phyloP scores from a whole-genome alignment of 2,329 filamentous ascomycete genomes.

The Xylariaceae sp. region DNA sequence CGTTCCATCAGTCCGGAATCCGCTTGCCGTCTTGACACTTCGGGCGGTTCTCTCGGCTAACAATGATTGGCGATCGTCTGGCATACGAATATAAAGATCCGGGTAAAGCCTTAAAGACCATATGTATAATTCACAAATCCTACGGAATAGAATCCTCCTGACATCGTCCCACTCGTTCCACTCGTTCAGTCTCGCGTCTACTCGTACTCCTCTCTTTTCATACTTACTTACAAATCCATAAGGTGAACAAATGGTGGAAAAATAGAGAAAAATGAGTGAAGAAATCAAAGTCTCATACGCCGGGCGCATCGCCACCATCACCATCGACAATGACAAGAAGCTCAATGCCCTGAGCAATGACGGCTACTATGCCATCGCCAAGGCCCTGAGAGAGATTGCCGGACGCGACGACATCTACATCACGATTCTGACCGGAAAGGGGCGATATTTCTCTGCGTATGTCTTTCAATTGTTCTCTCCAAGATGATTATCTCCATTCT shows the following conservation, averaged over 20 bases:
- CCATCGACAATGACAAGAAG: slow-evolving; percentile 77
- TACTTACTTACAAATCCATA: neutral
- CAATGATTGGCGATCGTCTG: too few species aligned
- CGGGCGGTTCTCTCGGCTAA: too few species aligned
- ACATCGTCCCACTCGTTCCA: neutral
- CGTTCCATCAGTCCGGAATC: too few species aligned
- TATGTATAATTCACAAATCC: too few species aligned
- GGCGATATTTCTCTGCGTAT: slow-evolving; percentile 85
- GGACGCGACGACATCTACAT: slow-evolving; percentile 73
- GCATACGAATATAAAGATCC: too few species aligned
- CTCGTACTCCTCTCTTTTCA: neutral
- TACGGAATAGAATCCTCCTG: too few species aligned
- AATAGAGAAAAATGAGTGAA: slow-evolving; percentile 37
- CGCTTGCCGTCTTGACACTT: too few species aligned
- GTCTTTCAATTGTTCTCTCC: slow-evolving; percentile 25
- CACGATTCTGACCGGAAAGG: slow-evolving; percentile 78
- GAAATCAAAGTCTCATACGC: slow-evolving; percentile 52
- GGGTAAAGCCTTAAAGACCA: too few species aligned
- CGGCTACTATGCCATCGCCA: slow-evolving; percentile 73
- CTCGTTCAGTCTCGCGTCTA: neutral
- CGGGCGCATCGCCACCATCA: slow-evolving; percentile 74
- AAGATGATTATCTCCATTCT: too few species aligned
- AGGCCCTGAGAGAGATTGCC: slow-evolving; percentile 71
- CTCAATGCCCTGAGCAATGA: slow-evolving; percentile 73
- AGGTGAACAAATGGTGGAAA: neutral